Evolutionary conservation across 352 stramenopile species (phyloP), one percentile per base, ranked within the genome.

Genomic region (Phytophthora pistaciae): DNA sequence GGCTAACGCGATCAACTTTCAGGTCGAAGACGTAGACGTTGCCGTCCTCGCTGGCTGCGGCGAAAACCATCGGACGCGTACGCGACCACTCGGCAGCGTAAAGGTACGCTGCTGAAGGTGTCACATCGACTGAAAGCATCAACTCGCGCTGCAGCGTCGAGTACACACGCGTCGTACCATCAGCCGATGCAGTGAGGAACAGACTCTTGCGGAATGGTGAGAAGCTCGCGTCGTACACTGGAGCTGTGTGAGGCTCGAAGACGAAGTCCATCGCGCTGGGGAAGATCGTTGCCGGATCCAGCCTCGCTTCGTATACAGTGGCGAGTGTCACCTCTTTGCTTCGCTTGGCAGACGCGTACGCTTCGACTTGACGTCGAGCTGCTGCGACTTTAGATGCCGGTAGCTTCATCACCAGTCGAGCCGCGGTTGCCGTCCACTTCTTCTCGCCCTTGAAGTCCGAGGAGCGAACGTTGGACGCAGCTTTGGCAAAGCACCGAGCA

Each of bases 191-290:
- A 7, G 87, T 89, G 33, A 96, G 75, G 57, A 96, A 94, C 18
- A 97, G 38, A 53, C 83, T 91, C 49, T 92, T 90, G 63, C 90
- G 84, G 54, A 97, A 97, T 1, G 90, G 90, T 31, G 89, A 97
- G 54, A 92, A 97, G 40, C 82, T 81, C 36, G 91, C 74, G 54
- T 85, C 87, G 70, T 94, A 93, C 25, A 97, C 88, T 3, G 91
- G 88, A 7, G 88, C 90, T 5, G 74, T 78, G 54, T 97, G 91
- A 21, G 70, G 48, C 16, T 91, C 85, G 53, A 94, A 95, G 33
- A 83, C 74, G 59, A 96, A 96, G 73, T 93, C 84, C 66, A 91
- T 85, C 23, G 82, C 88, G 38, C 74, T 89, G 11, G 83, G 80
- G 49, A 88, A 97, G 23, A 96, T 68, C 31, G 67, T 66, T 44